Conservation (phyloP, 106 monocot species). For the Dendrobium officinale region DNA sequence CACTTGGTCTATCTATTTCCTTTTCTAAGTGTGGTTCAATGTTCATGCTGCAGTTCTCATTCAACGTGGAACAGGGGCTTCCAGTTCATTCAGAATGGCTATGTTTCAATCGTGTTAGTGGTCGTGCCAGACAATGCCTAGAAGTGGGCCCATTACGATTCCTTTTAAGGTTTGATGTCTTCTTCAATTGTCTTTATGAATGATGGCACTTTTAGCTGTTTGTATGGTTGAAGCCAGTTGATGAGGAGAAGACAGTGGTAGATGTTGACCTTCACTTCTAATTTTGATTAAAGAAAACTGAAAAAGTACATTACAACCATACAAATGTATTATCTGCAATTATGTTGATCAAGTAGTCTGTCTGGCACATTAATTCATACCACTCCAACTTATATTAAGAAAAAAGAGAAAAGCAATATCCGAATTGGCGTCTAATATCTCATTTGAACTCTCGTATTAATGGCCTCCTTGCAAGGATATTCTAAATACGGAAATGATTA, state of each 20-base stretch:
- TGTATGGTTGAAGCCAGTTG: not conserved
- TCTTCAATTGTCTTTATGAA: not conserved
- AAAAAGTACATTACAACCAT: no score
- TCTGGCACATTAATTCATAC: no score
- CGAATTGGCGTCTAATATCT: no score
- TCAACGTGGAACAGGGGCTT: slow-evolving; percentile 86
- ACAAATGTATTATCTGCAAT: no score
- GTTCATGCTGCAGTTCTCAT: slow-evolving; percentile 56
- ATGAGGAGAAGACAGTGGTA: not conserved
- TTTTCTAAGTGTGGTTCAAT: not conserved
- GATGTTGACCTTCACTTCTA: no score
- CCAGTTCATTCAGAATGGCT: slow-evolving; percentile 85
- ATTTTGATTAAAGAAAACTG: no score
- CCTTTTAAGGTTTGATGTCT: slow-evolving; percentile 44
- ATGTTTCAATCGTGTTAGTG: slow-evolving; percentile 65
- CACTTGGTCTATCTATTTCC: not conserved
- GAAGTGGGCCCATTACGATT: slow-evolving; percentile 74
- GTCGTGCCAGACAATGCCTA: slow-evolving; percentile 57
- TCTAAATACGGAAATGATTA: no score
- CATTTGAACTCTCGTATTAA: no score
- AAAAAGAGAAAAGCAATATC: no score
- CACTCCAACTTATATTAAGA: no score
- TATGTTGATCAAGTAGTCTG: no score
- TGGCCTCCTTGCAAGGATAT: no score
- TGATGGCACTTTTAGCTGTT: not conserved